Evolutionary conservation across 2,329 filamentous ascomycete genomes (phyloP), one percentile per base, ranked within the genome.

Genomic region (Xylaria multiplex): DNA sequence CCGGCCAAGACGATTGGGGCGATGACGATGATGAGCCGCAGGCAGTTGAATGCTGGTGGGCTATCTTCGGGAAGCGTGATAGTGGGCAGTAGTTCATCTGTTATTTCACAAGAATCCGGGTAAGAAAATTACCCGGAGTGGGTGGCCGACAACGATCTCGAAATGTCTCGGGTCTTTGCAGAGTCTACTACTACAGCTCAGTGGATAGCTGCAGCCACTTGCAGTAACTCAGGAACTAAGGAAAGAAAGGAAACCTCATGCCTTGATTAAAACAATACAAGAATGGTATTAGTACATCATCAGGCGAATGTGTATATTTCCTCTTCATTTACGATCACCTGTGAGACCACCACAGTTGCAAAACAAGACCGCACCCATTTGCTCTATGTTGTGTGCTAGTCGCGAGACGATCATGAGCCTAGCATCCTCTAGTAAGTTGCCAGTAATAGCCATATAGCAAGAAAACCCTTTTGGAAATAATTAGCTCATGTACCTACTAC

Each of bases 1-100:
- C 81, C 6, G 91, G 90, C 9, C 85, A 87, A 72, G 92, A 95
- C 75, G 92, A 95, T 76, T 95, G 92, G 92, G 85, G 83, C 91
- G 85, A 83, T 2, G 81, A 81, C 35, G 82, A 83, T 30, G 84
- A 83, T 1, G 83, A 86, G 14, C 77, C 75, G 3, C 63, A 71
- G 2, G 72, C 75, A 13, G 86, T 92, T 35, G 84, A 82, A 52
- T 93, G 91, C 72, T 92, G 90, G 90, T 88, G 89, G 85, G 89
- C 87, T 6, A 79, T 91, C 2, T 92, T 86, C 72, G 69, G 79
- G n/a, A 72, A 67, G 59, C 11, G 8, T 64, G 6, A 53, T 0
- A 59, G 14, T 8, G 24, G 40, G 19, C 8, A 56, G 22, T 43
- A 35, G 1, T 16, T 24, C 24, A 11, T 9, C 40, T 35, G 19